phyloP scores from a whole-genome alignment of 2,329 filamentous ascomycete species.

The Seiridium unicorne region DNA sequence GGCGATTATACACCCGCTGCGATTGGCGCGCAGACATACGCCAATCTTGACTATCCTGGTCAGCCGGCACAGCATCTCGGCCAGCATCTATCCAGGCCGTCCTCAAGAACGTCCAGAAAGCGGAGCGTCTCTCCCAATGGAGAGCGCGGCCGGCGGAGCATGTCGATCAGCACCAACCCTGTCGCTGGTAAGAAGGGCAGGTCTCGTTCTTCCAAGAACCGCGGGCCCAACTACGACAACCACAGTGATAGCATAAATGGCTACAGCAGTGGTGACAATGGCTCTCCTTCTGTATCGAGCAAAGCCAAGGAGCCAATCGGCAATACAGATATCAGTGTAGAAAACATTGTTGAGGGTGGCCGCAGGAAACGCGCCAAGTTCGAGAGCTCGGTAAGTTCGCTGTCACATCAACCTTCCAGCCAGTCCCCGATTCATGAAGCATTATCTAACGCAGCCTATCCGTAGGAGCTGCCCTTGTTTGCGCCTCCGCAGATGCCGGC shows the following conservation, averaged over 20 bases:
- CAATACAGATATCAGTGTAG: slow-evolving; percentile 94
- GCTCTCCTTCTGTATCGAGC: slow-evolving; percentile 72
- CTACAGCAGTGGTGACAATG: slow-evolving; percentile 86
- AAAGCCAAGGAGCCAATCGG: slow-evolving; percentile 83
- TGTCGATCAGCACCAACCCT: slow-evolving; percentile 60
- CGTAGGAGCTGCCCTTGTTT: slow-evolving; percentile 90
- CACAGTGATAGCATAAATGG: slow-evolving; percentile 66
- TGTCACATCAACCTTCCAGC: slow-evolving; percentile 4
- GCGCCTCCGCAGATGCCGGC: slow-evolving; percentile 92
- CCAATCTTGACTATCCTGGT: slow-evolving; percentile 48
- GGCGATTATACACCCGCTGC: slow-evolving; percentile 52
- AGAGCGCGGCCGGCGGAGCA: slow-evolving; percentile 71
- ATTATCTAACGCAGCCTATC: slow-evolving; percentile 14
- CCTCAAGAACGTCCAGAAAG: slow-evolving; percentile 68
- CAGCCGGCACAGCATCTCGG: slow-evolving; percentile 48
- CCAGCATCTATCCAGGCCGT: slow-evolving; percentile 64
- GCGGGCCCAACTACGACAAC: slow-evolving; percentile 58
- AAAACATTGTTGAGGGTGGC: slow-evolving; percentile 97
- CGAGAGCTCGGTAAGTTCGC: slow-evolving; percentile 89
- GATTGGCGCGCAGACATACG: slow-evolving; percentile 53
- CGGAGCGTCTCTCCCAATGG: slow-evolving; percentile 76
- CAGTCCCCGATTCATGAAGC: slow-evolving; percentile 27
- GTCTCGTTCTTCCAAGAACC: slow-evolving; percentile 68
- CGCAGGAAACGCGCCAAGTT: slow-evolving; percentile 92
- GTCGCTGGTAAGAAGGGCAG: slow-evolving; percentile 60